Base-by-base conservation (phyloP, 108 stramenopile genomes). In the Ochromonas danica region DNA sequence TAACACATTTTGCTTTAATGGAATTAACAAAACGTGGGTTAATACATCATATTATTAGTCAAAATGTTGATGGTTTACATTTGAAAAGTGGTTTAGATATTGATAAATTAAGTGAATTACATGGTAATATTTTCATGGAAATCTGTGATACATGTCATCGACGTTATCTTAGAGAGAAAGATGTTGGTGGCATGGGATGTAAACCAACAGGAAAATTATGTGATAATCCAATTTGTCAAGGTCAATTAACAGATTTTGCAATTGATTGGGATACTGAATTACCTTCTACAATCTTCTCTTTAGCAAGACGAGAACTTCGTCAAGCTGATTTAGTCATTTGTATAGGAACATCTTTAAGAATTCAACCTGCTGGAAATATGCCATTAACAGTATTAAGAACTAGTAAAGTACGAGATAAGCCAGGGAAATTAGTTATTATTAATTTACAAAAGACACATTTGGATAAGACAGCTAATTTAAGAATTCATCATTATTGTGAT, bases 11-110 rank as follows among this genome's bases (percentile, higher is more conserved):
- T 71, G 81, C 81, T 30, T 35, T 81, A 22, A 33, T 41, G 65
- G 57, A 27, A 25, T 42, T 81, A 40, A 43, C 80, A 22, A 41
- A 81, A 3, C 41, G 22, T 33, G 61, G 17, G 40, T 10, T 81
- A 38, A 78, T 81, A 35, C 62, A 79, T 17, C 57, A 65, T 63
- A 27, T 79, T 2, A 45, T 70, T 45, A 43, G 42, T 0, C 94
- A 95, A 85, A 95, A 95, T 81, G 91, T 95, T 22, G 94, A 95
- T 81, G 93, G 94, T 10, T 85, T 95, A 10, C 94, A 95, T 82
- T 80, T 86, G 10, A 89, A 92, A 79, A 85, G 90, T 0, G 88
- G 90, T 42, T 71, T 95, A 22, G 85, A 86, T 0, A 85, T 92
- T 35, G 42, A 85, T n/a, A 40, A 87, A 40, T 85, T 89, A 38